A percentile compares a stretch with the other conserved stretches of the same genome.
Evolutionary conservation across 2,329 filamentous ascomycete genomes (phyloP).

Genomic region (Alternaria consortialis): DNA sequence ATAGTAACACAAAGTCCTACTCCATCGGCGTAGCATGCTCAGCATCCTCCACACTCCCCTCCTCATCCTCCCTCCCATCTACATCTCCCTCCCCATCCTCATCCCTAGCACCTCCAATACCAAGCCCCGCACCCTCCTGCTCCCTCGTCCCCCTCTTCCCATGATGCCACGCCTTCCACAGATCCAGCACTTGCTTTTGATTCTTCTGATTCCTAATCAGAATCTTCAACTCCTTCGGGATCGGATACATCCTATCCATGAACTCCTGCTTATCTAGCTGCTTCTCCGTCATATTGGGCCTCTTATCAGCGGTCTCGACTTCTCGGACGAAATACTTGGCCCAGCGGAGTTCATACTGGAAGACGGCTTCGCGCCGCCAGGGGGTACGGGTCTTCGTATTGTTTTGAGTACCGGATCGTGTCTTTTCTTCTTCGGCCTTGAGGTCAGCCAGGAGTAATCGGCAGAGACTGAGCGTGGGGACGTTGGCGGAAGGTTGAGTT

Average conservation of each 20-base stretch:
- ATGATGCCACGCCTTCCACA: constrained; percentile 35
- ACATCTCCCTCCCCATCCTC: neutral
- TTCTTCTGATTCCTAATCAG: neutral
- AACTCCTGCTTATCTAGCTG: constrained; percentile 21
- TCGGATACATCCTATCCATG: constrained; percentile 11
- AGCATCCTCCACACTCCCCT: neutral
- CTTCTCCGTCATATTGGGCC: constrained; percentile 19
- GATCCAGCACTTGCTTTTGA: constrained; percentile 7
- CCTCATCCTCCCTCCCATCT: neutral
- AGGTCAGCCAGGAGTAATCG: constrained; percentile 14
- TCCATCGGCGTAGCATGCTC: neutral
- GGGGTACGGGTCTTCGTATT: constrained; percentile 22
- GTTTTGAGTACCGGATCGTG: constrained; percentile 1
- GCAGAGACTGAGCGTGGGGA: constrained; percentile 20
- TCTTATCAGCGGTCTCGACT: constrained; percentile 15
- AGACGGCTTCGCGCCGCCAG: constrained; percentile 35
- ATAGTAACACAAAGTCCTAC: neutral
- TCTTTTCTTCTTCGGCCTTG: constrained; percentile 13
- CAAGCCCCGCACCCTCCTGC: neutral
- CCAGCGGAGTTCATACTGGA: constrained; percentile 35
- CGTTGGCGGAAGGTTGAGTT: neutral
- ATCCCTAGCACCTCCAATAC: neutral
- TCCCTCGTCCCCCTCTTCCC: constrained; percentile 19
- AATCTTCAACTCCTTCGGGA: constrained; percentile 25
- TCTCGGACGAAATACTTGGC: constrained; percentile 37